These are phyloP conservation scores for Russula emetica DNA, from an alignment of 768 basidiomycete genomes.

Conservation along the genomic window DNA sequence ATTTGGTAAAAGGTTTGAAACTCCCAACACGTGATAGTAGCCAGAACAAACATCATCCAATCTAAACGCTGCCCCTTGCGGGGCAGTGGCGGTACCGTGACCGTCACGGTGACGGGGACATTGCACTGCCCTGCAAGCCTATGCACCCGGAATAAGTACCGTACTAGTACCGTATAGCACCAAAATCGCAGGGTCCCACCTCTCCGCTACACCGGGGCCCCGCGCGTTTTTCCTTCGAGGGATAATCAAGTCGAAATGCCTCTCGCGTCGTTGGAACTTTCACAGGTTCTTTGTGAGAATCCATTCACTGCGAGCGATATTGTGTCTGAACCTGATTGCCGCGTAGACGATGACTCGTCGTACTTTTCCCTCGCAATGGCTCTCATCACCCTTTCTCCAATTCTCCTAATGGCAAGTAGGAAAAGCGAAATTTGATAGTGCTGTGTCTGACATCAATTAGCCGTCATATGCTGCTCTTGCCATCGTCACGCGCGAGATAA, in stretches of 20 bases:
- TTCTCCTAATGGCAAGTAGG: conserved; percentile 33
- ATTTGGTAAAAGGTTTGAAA: too few species aligned
- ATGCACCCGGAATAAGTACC: too few species aligned
- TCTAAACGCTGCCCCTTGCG: too few species aligned
- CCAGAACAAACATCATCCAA: too few species aligned
- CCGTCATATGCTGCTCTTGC: conserved; percentile 74
- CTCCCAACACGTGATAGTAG: too few species aligned
- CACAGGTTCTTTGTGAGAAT: conserved; percentile 33
- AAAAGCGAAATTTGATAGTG: neutral
- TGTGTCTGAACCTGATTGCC: neutral
- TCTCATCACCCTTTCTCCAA: conserved; percentile 35
- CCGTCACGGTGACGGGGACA: too few species aligned
- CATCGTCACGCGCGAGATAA: conserved; percentile 70
- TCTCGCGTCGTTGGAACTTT: conserved; percentile 29
- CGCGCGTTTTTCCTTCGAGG: neutral
- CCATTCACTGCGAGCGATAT: neutral
- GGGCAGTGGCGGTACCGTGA: too few species aligned
- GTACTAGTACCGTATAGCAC: neutral
- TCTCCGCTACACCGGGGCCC: neutral
- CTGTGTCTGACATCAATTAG: conserved; percentile 36
- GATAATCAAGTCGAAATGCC: conserved; percentile 6
- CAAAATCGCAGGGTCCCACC: neutral
- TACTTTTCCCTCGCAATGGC: conserved; percentile 32
- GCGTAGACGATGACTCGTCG: conserved; percentile 34
- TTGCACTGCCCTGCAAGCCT: too few species aligned